Base-by-base conservation (phyloP, 331 rosid species). In the Acacia concinna region DNA sequence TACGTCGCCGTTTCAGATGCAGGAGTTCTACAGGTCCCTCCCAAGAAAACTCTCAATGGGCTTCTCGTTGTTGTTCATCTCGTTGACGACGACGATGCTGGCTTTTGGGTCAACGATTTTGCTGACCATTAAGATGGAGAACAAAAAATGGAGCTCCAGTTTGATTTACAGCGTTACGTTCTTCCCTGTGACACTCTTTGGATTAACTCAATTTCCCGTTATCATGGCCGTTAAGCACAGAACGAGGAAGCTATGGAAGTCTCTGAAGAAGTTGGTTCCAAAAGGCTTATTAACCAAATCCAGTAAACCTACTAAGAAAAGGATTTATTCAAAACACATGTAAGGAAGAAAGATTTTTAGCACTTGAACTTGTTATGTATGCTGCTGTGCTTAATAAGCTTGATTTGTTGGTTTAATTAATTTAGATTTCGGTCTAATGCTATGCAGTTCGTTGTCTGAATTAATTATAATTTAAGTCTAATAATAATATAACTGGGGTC, bases 61-160 rank as follows among this genome's bases (percentile, higher is more conserved):
- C 1, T 69, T 69, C 59, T 15, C 57, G 2, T 27, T 69, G 40
- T 10, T 69, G 38, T 69, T 43, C 57, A 27, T 43, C 15, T 69
- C 74, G 3, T 28, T 69, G 40, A 69, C 74, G 3, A 69, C 23
- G 1, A 69, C 74, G 35, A 14, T 44, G 57, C 8, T 69, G 25
- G 74, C 59, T 6, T 69, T 69, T 8, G 56, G 74, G n/a, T 69
- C 74, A 15, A 69, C 74, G 1, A 69, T 69, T 3, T 43, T 43
- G 74, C 59, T 69, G 6, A 69, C 59, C 0, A 6, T 69, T 1
- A 8, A 59, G 25, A 6, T 44, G 74, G 59, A 69, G 59, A 44
- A 44, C 25, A 27, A 43, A 15, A 69, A 8, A 23, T 68, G 35
- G 74, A 68, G 35, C 3, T 23, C 73, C 1, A 41, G 25, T 43